Base-by-base conservation (phyloP, 805 yeast species). In the Saccharomyces kudriavzevii region DNA sequence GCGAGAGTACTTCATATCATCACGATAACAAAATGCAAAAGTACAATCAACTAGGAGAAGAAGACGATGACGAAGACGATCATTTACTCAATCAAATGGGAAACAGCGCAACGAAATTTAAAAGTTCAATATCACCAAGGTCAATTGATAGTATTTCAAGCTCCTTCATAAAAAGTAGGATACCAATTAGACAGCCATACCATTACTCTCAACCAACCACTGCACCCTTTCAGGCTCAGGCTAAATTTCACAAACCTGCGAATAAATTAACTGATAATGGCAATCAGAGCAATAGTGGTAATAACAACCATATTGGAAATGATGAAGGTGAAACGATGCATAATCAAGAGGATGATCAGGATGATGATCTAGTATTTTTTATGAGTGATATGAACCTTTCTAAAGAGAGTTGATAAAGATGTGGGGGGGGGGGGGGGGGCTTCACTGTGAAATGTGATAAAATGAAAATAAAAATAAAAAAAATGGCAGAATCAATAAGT, bases 351-450 rank as follows among this genome's bases (percentile, higher is more conserved):
- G 56, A 70, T 4, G 84, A 81, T 30, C 86, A 81, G 25, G 88
- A 84, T 52, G 89, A 83, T 56, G 88, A 84, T 50, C 69, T 85
- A 54, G 69, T 84, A 48, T 83, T 84, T 66, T 79, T 87, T 24
- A 84, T 83, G 89, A 84, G 89, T 64, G 89, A 84, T 61, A 84
- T 84, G 88, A 81, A 79, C 61, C 63, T 78, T 14, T 68, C 74
- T 8, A 60, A 65, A 47, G 28, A 28, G 2, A 17, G 43, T 17
- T 35, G 40, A 35, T n/a, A n/a, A 29, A 30, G 14, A 28, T 9
- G 10, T 28, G 35, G 35, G n/a, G n/a, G n/a, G n/a, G n/a, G n/a
- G n/a, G 2, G 29, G 29, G 5, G 29, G 10, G 10, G 6, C 2
- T 27, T 27, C 29, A 8, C 5, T 27, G 29, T 35, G 11, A 35